These are phyloP conservation scores for Ramaria sp. DNA, from an alignment of 768 basidiomycete genomes.

Conservation along the genomic window DNA sequence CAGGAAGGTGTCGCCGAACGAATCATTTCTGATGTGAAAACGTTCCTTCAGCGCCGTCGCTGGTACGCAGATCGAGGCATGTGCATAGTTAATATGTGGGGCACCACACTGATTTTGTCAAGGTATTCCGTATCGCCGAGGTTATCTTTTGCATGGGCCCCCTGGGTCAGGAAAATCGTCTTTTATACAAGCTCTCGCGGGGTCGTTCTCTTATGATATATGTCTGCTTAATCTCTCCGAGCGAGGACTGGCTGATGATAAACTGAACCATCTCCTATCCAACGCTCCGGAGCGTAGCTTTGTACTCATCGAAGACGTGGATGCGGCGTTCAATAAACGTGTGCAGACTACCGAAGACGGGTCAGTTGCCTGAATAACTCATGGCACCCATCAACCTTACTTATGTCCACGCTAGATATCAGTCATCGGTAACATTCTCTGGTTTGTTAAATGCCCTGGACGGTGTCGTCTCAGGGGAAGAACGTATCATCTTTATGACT, in stretches of 20 bases:
- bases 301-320: constrained; percentile 94
- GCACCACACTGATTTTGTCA: neutral
- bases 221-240: constrained; percentile 93
- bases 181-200: constrained; percentile 95
- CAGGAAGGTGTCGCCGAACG: constrained; percentile 72
- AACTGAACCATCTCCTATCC: constrained; percentile 84
- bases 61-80: constrained; percentile 97
- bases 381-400: neutral
- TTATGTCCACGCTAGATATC: constrained; percentile 44
- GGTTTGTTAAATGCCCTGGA: constrained; percentile 95
- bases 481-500: constrained; percentile 98
- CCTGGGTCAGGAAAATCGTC: constrained; percentile 98
- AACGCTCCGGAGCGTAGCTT: constrained; percentile 90
- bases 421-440: constrained; percentile 94
- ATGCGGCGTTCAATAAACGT: constrained; percentile 92
- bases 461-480: constrained; percentile 95
- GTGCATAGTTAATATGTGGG: constrained; percentile 15
- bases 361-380: constrained; percentile 32
- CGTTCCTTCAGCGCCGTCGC: constrained; percentile 71
- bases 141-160: constrained; percentile 90
- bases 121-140: constrained; percentile 97
- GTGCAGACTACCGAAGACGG: constrained; percentile 88
- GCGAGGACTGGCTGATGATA: constrained; percentile 93
- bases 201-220: constrained; percentile 87
- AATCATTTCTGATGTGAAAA: constrained; percentile 69